Evolutionary conservation across 441 rosid species (phyloP), one percentile per base, ranked within the genome.

Genomic region (Pelargonium cotyledonis): DNA sequence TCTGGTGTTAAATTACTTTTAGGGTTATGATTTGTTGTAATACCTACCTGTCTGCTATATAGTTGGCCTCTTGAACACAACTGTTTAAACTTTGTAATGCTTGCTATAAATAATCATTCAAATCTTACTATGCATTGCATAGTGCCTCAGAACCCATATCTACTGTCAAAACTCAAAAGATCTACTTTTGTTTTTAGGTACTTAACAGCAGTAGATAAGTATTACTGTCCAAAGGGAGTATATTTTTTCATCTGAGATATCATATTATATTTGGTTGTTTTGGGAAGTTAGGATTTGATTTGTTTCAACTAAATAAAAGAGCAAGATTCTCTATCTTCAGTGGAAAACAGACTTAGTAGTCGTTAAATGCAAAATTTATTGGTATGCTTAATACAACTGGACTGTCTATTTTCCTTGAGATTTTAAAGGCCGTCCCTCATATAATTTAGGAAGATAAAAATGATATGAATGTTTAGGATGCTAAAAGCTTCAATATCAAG

Each of bases 11-110:
- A 46, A 35, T 46, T 23, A 66, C n/a, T 16, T 61, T 53, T 29
- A 68, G 55, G 12, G 41, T 62, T 68, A 67, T 18, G 21, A 2
- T 18, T 21, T 57, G 70, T 51, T 58, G 53, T 15, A 46, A 60
- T 66, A 46, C 47, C 29, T 65, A 65, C 18, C 43, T 8, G 43
- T 63, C 47, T 40, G 58, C 49, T 71, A 16, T 11, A 11, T 51
- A 11, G 38, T 63, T 53, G 44, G 65, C 5, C 65, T 40, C 43
- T 40, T 40, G 43, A 40, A 8, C 43, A 40, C 43, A 40, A 40
- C 43, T 40, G 43, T 40, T 8, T 40, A 40, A 40, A 40, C 43
- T 40, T 40, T 40, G 43, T 40, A 40, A 40, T 40, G 43, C 43
- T 40, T 40, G 43, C 43, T 7, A 7, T 40, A 8, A 40, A 40